Conservation (phyloP, 169 alveolate species). For the Plasmodium vivax region DNA sequence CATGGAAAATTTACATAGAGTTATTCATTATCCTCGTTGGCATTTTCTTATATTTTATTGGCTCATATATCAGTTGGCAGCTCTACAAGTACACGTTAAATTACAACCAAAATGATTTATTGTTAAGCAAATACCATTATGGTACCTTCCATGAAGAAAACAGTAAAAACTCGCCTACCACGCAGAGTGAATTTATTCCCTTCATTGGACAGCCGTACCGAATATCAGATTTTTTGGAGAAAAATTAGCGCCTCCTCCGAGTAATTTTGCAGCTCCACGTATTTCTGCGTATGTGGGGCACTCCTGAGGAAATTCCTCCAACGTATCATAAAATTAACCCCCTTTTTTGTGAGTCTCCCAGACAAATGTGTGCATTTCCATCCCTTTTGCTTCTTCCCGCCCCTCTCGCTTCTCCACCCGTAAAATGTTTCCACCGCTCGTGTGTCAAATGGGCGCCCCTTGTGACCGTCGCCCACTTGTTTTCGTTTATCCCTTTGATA, state of each 20-base stretch:
- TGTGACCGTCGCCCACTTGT: neutral
- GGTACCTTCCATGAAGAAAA: constrained; percentile 73
- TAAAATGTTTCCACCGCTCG: neutral
- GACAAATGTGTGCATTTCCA: neutral
- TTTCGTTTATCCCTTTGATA: neutral
- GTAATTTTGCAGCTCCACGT: neutral
- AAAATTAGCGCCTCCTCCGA: neutral
- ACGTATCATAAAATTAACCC: neutral
- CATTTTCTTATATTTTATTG: constrained; percentile 49
- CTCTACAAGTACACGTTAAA: constrained; percentile 63
- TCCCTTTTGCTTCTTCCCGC: neutral
- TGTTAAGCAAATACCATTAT: constrained; percentile 46
- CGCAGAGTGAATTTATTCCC: constrained; percentile 65
- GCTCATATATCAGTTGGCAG: constrained; percentile 72
- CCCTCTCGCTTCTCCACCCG: neutral
- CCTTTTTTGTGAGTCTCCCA: neutral
- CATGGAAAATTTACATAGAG: constrained; percentile 71
- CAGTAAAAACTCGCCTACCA: constrained; percentile 37
- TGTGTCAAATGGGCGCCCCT: neutral
- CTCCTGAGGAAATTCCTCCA: neutral
- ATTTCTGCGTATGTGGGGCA: neutral
- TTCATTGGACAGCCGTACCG: constrained; percentile 71
- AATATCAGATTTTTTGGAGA: constrained; percentile 66
- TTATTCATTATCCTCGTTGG: constrained; percentile 44
- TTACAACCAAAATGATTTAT: constrained; percentile 46